phyloP scores from a whole-genome alignment of 495 filamentous ascomycete species.

The Penicillium soppii region DNA sequence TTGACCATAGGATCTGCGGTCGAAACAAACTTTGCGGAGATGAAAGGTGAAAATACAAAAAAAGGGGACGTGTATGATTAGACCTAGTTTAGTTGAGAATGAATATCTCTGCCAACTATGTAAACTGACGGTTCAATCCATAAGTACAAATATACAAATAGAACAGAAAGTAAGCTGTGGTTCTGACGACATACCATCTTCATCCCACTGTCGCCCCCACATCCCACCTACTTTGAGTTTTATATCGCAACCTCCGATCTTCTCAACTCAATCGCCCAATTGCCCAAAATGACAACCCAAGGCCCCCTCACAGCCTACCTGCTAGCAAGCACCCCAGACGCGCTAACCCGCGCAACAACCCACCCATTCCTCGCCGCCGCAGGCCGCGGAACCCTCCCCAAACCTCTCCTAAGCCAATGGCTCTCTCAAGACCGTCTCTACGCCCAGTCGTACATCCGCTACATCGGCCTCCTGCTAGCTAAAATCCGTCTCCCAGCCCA shows the following conservation, averaged over 20 bases:
- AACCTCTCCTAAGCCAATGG: constrained; percentile 60
- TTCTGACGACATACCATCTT: constrained; percentile 10
- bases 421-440: constrained; percentile 76
- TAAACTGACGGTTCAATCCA: not conserved
- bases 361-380: constrained; percentile 68
- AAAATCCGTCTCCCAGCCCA: constrained; percentile 57
- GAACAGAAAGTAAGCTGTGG: not conserved
- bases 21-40: not conserved
- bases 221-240: not conserved
- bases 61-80: constrained; percentile 2
- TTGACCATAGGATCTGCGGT: too few species aligned
- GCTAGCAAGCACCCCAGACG: constrained; percentile 22
- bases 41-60: constrained; percentile 1
- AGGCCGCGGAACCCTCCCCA: constrained; percentile 60
- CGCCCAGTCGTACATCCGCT: constrained; percentile 69
- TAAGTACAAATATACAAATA: too few species aligned
- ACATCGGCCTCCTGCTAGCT: constrained; percentile 64
- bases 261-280: not conserved
- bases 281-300: constrained; percentile 23
- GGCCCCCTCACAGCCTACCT: constrained; percentile 33
- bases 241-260: not conserved
- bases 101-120: constrained; percentile 1
- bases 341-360: constrained; percentile 58
- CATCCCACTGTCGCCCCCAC: constrained; percentile 11
- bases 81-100: not conserved